These are phyloP conservation scores for Gracilariopsis chorda DNA, from an alignment of 23 red algal species.

Conservation along the genomic window DNA sequence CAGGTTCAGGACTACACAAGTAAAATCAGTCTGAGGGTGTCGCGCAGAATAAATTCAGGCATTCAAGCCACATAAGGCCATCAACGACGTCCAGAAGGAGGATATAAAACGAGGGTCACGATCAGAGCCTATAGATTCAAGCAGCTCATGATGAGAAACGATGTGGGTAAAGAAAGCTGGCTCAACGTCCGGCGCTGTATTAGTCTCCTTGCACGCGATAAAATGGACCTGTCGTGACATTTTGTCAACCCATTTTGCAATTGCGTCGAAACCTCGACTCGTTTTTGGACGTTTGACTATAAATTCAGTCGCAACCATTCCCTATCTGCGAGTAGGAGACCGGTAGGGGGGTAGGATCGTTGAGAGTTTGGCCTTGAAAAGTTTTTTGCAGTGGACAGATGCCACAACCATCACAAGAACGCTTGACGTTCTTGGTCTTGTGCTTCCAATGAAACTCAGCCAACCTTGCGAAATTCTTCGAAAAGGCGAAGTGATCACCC, in stretches of 20 bases:
- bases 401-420: too few relatives aligned
- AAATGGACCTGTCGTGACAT: not conserved
- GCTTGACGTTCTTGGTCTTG: too few relatives aligned
- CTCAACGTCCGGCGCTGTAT: not conserved
- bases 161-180: not conserved
- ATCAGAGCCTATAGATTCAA: not conserved
- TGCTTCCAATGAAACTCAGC: not conserved
- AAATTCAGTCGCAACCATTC: not conserved
- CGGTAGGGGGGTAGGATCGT: too few relatives aligned
- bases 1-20: not conserved
- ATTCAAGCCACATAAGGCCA: not conserved
- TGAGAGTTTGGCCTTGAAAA: too few relatives aligned
- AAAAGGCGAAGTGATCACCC: not conserved
- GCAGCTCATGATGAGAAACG: not conserved
- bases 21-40: not conserved
- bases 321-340: not conserved
- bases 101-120: not conserved
- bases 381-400: too few relatives aligned
- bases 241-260: not conserved
- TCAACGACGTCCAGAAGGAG: not conserved
- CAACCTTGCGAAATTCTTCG: not conserved
- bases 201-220: not conserved
- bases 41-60: not conserved
- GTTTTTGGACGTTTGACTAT: not conserved
- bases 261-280: not conserved